A percentile compares a stretch with the other conserved stretches of the same genome.
These are phyloP conservation scores for Staphylotrichum tortipilum DNA, from an alignment of 495 filamentous ascomycete genomes.

Conservation along the genomic window DNA sequence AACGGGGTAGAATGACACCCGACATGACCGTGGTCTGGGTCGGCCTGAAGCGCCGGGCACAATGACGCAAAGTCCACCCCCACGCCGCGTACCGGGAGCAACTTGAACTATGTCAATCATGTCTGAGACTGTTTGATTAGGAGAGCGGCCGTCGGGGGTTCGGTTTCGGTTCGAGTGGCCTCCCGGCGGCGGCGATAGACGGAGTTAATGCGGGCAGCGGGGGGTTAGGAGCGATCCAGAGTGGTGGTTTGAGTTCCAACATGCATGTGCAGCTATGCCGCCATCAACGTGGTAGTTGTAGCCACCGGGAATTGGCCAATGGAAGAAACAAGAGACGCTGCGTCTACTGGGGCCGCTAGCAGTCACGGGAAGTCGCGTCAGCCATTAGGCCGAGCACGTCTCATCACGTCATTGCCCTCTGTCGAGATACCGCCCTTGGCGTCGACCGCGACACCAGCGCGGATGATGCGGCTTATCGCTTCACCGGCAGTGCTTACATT, in stretches of 20 bases:
- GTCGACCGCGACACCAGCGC: neutral
- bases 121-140: neutral
- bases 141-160: neutral
- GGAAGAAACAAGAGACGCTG: neutral
- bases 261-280: neutral
- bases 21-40: neutral
- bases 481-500: neutral
- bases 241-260: neutral
- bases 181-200: neutral
- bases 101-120: too few species aligned
- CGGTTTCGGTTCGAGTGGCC: neutral
- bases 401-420: slow-evolving; percentile 17
- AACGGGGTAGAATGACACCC: neutral
- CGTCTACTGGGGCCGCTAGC: neutral
- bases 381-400: slow-evolving; percentile 13
- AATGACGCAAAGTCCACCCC: neutral
- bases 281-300: neutral
- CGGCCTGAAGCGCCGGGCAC: too few species aligned
- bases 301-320: slow-evolving; percentile 3
- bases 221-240: neutral
- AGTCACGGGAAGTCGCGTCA: slow-evolving; percentile 11
- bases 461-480: too few species aligned
- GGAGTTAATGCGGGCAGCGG: slow-evolving; percentile 6
- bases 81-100: neutral
- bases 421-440: neutral